Percentiles rank a stretch among this genome's conserved stretches.
These are phyloP conservation scores for Cyclaneusma minus DNA, from an alignment of 2,329 filamentous ascomycete species.

Conservation along the genomic window DNA sequence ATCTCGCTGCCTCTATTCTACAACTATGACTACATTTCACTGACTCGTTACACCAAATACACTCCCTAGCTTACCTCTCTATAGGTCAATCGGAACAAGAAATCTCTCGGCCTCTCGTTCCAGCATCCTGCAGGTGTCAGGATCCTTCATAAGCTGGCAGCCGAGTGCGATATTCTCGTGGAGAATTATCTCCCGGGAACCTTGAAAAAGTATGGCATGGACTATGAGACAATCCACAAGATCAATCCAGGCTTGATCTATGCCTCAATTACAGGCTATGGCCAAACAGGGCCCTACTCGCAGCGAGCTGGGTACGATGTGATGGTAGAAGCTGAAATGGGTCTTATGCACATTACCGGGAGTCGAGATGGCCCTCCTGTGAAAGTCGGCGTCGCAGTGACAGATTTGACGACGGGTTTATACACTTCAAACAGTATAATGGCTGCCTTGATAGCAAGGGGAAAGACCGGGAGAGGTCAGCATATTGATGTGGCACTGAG, in stretches of 20 bases:
- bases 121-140: slow-evolving; percentile 70
- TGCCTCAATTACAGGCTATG: slow-evolving; percentile 92
- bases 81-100: slow-evolving; percentile 93
- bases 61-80: slow-evolving; percentile 4
- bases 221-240: slow-evolving; percentile 64
- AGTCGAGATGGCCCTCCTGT: slow-evolving; percentile 77
- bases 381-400: slow-evolving; percentile 94
- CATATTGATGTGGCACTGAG: slow-evolving; percentile 85
- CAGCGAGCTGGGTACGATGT: slow-evolving; percentile 90
- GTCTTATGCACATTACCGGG: slow-evolving; percentile 96
- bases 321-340: slow-evolving; percentile 98
- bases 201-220: slow-evolving; percentile 79
- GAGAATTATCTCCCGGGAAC: slow-evolving; percentile 92
- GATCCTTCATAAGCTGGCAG: slow-evolving; percentile 72
- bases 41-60: not conserved
- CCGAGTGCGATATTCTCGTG: slow-evolving; percentile 80
- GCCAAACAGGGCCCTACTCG: slow-evolving; percentile 83
- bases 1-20: not conserved
- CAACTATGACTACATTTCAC: not conserved
- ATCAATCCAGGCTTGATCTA: slow-evolving; percentile 86
- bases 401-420: slow-evolving; percentile 84
- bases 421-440: slow-evolving; percentile 95
- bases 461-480: slow-evolving; percentile 64
- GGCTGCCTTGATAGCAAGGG: slow-evolving; percentile 71
- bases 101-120: slow-evolving; percentile 83